Evolutionary conservation across 805 yeast species (phyloP), one percentile per base, ranked within the genome.

Genomic region (Yarrowia sp.): DNA sequence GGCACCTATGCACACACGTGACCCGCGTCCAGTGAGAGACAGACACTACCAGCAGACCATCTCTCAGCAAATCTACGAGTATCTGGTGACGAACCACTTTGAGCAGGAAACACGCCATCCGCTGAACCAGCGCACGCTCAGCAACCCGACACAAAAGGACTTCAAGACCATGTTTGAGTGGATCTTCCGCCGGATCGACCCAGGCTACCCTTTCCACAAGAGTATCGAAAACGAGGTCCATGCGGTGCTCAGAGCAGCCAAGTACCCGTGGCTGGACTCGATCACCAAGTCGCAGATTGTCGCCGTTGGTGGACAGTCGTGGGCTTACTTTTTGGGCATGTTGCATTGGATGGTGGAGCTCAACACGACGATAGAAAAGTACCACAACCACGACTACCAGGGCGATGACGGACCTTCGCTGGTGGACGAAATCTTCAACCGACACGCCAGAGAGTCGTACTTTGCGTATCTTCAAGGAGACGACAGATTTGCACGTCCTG

Each of bases 271-370:
- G 73, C 74, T 90, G 66, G 96, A 89, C 44, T 79, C 89, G 0
- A 86, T 92, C 43, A 89, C 88, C 74, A 87, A 92, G 71, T 87
- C 95, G 0, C 96, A 90, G 72, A 86, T 92, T 42, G 85, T 92
- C 42, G 97, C 97, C 0, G 97, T 90, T 11, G 97, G 97, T 6
- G 96, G 96, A 2, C 86, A 88, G 57, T 86, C 86, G 69, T 92
- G 97, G 97, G 91, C 90, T 11, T 82, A 83, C 8, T 89, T 90
- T 68, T 74, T 92, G 45, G 96, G 95, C 0, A 84, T 92, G 83
- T 76, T 92, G 22, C 86, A 88, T 73, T 92, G 97, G 97, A 73
- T 92, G 50, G 85, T 88, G 4, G 84, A 84, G 68, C 79, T 85
- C 67, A 86, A 80, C 70, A 72, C 67, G 67, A 80, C 78, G 61